These are phyloP conservation scores for Lachnellula hyalina DNA, from an alignment of 2,329 filamentous ascomycete genomes.

Conservation along the genomic window DNA sequence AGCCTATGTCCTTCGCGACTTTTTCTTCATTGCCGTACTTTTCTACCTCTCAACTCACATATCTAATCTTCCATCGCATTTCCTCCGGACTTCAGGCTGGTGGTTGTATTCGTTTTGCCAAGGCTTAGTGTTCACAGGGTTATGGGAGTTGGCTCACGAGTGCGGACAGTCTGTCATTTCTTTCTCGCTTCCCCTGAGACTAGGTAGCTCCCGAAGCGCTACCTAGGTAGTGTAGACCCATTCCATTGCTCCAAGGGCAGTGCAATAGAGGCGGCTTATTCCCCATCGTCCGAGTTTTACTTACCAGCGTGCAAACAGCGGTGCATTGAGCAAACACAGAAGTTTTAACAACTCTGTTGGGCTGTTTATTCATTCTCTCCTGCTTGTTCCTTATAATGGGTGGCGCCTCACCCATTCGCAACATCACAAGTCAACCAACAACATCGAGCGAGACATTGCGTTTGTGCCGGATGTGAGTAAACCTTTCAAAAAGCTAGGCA, in stretches of 20 bases:
- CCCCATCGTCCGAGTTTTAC: too few species aligned
- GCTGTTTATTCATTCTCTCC: conserved; percentile 58
- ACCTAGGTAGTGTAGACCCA: too few species aligned
- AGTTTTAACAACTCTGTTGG: conserved; percentile 57
- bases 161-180: conserved; percentile 49
- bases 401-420: conserved; percentile 67
- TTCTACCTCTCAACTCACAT: conserved; percentile 51
- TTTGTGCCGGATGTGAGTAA: conserved; percentile 47
- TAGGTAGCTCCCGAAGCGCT: too few species aligned
- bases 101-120: conserved; percentile 56
- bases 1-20: conserved; percentile 52
- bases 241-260: too few species aligned
- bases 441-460: conserved; percentile 62
- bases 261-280: too few species aligned
- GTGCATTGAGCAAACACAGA: conserved; percentile 55
- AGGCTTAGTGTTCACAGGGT: conserved; percentile 60
- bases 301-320: conserved; percentile 22
- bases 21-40: conserved; percentile 43
- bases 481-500: too few species aligned
- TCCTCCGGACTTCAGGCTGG: conserved; percentile 46
- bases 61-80: conserved; percentile 41
- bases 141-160: conserved; percentile 69
- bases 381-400: conserved; percentile 64
- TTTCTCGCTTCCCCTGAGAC: not conserved
- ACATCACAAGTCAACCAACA: conserved; percentile 62